Conservation (phyloP, 345 rosid genomes). For the Citrus maxima region DNA sequence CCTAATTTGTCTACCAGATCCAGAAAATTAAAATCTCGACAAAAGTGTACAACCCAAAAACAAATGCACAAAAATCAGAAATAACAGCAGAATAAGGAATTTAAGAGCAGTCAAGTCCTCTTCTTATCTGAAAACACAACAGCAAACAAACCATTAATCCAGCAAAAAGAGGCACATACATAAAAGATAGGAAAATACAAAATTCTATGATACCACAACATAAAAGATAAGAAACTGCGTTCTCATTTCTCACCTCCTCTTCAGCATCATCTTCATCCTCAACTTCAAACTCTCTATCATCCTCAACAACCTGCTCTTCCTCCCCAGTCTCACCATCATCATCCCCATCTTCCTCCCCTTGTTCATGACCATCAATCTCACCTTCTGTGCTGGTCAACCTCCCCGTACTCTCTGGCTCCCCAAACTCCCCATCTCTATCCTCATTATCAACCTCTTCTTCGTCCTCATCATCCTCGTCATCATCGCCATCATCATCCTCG, state of each 20-base stretch:
- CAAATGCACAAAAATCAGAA: background rate
- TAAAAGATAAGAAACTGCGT: background rate
- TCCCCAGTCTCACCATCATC: conserved; percentile 69
- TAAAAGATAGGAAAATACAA: background rate
- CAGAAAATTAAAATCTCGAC: background rate
- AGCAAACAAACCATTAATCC: conserved; percentile 1
- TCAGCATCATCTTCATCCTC: conserved; percentile 54
- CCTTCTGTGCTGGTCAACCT: conserved; percentile 48
- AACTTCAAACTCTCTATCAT: conserved; percentile 39
- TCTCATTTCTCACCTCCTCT: conserved; percentile 56
- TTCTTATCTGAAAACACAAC: conserved; percentile 6
- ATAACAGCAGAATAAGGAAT: background rate
- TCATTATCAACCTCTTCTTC: conserved; percentile 61
- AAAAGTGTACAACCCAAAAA: background rate
- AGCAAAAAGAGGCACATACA: background rate
- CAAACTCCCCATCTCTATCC: conserved; percentile 37
- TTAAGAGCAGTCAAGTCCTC: background rate
- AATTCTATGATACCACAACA: background rate
- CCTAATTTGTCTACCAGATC: background rate
- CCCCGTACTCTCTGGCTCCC: conserved; percentile 40
- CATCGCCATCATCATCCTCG: conserved; percentile 42
- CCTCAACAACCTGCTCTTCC: conserved; percentile 47
- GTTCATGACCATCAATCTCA: conserved; percentile 82
- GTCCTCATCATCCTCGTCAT: conserved; percentile 52
- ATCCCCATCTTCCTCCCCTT: conserved; percentile 62